Conservation (phyloP, 2,329 filamentous ascomycete genomes). For the Waltergamsia citrina region DNA sequence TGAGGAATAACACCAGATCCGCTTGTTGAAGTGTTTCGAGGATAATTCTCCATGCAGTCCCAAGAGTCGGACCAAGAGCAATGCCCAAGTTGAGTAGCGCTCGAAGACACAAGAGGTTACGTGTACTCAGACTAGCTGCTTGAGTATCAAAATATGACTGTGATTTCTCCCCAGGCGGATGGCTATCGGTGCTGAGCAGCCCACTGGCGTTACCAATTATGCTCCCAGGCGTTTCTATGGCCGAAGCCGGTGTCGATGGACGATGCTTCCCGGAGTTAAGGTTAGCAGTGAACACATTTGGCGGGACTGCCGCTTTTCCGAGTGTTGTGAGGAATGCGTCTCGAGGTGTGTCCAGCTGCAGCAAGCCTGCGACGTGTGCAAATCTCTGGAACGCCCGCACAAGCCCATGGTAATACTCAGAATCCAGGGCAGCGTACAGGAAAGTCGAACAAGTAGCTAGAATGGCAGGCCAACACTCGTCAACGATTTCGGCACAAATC, state of each 20-base stretch:
- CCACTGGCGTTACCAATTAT: constrained; percentile 64
- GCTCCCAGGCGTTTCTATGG: constrained; percentile 39
- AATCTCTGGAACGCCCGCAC: constrained; percentile 93
- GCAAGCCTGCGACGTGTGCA: constrained; percentile 83
- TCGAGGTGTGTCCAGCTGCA: constrained; percentile 75
- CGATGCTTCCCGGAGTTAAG: constrained; percentile 38
- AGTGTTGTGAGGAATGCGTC: constrained; percentile 93
- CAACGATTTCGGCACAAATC: constrained; percentile 72
- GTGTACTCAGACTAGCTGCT: constrained; percentile 60
- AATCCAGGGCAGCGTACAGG: constrained; percentile 81
- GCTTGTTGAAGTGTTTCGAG: constrained; percentile 89
- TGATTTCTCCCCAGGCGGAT: constrained; percentile 33
- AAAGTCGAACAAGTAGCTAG: constrained; percentile 94
- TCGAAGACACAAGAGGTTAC: constrained; percentile 82
- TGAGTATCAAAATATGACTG: constrained; percentile 43
- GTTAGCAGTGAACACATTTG: constrained; percentile 60
- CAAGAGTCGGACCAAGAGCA: constrained; percentile 80
- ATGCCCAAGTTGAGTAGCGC: constrained; percentile 94
- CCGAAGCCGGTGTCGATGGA: constrained; percentile 31
- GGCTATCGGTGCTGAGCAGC: constrained; percentile 63
- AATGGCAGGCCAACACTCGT: constrained; percentile 91
- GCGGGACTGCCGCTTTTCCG: constrained; percentile 84
- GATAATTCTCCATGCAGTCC: constrained; percentile 80
- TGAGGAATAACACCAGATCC: constrained; percentile 71
- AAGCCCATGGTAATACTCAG: constrained; percentile 85